Evolutionary conservation across 768 basidiomycete species (phyloP), one percentile per base, ranked within the genome.

Genomic region (Cantharellus anzutake): DNA sequence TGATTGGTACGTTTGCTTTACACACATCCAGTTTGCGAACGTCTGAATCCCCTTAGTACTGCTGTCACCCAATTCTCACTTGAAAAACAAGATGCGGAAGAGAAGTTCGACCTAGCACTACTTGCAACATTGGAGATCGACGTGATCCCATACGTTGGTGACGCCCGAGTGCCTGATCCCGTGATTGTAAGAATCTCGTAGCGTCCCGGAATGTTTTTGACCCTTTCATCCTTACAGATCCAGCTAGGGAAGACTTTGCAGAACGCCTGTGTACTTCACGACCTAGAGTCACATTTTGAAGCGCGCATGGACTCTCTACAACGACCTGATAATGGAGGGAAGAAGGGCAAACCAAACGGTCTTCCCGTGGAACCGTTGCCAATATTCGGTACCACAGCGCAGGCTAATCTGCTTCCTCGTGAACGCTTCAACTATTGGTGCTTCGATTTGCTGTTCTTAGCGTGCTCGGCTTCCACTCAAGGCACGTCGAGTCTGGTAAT

Each of bases 361-460:
- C 20, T 39, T 51, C n/a, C n/a, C 42, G 58, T 29, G 59, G 55
- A 48, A 4, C 39, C 34, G 14, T 40, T n/a, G 20, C 20, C 20
- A 29, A 29, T 29, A 29, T 29, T 59, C 48, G 86, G 85, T 7
- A 82, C 77, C 41, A 88, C 87, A 2, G 78, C 77, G 42, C 69
- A 71, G 5, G 79, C 78, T 0, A 67, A 71, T 11, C 68, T 80
- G 34, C 71, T 84, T 38, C 83, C 84, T 1, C 73, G 90, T 42
- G 91, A 93, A 68, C 76, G 88, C 4, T 93, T 93, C 67, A 83
- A 86, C 4, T 92, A 88, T 71, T 93, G 90, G 90, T 91, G 86
- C 67, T 83, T 93, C 60, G 90, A 94, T 65, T 71, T 92, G 5
- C 68, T 94, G 41, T 92, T 93, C 69, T 67, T 85, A 63, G 74